Base-by-base conservation (phyloP, 2,329 filamentous ascomycete genomes). In the Emmonsia crescens region DNA sequence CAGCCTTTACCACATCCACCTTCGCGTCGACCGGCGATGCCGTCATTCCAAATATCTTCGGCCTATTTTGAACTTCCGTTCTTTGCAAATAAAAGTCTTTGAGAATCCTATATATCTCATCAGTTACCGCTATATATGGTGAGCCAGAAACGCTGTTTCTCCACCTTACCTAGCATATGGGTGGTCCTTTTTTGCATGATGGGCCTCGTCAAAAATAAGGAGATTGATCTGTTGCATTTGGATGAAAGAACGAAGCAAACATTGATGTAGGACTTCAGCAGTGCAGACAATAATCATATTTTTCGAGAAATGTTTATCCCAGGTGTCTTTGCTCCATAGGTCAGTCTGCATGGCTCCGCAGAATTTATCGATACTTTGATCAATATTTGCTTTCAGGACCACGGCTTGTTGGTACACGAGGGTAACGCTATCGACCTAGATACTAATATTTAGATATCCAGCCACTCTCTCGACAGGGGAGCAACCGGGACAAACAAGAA, bases 101-200 rank as follows among this genome's bases (percentile, higher is more conserved):
- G 75, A 99, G 89, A 62, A 99, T 94, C 33, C 81, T 82, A 62
- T 44, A 54, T 61, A 46, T 12, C 44, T 51, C 33, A 48, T 67
- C 48, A 67, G 60, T 58, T 38, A 65, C 55, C 19, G 48, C 21
- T 9, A 12, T 9, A 12, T 9, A 44, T 2, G 12, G 27, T 31
- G 9, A 40, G 2, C 52, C 27, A 21, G 27, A 44, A n/a, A 27
- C 5, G 9, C 27, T 24, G 62, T 5, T 19, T 27, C 70, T 60
- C 27, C n/a, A n/a, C n/a, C 70, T 60, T 64, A 80, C 79, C 85
- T 83, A 24, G 93, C 90, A 70, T 96, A 99, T 0, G 90, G 83
- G 69, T 99, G 94, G 59, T 91, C 89, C 72, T 93, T 95, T 75
- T 99, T 99, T 0, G 93, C 86, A 70, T 97, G 94, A 69, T 99